These are phyloP conservation scores for Scedosporium aurantiacum DNA, from an alignment of 2,329 filamentous ascomycete genomes.

Conservation along the genomic window DNA sequence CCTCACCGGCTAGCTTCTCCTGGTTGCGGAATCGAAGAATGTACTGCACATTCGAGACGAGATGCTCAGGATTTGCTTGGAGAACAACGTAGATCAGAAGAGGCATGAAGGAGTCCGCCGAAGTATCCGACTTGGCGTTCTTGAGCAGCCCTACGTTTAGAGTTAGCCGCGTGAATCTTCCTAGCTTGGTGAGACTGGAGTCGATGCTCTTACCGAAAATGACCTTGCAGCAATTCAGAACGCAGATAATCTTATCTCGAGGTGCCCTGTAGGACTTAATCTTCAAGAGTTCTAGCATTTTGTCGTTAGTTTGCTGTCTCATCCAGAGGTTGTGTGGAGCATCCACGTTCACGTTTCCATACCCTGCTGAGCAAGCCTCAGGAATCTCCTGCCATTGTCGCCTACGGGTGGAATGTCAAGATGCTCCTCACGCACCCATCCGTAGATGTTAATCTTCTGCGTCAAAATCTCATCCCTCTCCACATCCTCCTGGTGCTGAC, in stretches of 20 bases:
- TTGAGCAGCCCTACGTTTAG: conserved; percentile 59
- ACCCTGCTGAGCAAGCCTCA: conserved; percentile 83
- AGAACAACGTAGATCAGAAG: conserved; percentile 92
- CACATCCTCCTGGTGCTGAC: conserved; percentile 96
- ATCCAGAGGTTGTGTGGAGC: too few species aligned
- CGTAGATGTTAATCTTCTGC: conserved; percentile 94
- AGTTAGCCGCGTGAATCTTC: conserved; percentile 2
- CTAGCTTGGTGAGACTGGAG: too few species aligned
- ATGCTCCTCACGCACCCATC: conserved; percentile 88
- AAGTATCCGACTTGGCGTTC: conserved; percentile 86
- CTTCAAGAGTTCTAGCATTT: conserved; percentile 68
- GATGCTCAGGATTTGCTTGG: conserved; percentile 85
- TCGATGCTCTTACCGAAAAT: conserved; percentile 70
- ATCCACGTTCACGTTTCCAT: conserved; percentile 11
- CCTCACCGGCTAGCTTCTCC: conserved; percentile 94
- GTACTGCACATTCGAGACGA: conserved; percentile 97
- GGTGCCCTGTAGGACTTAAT: conserved; percentile 97
- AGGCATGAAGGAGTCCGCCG: conserved; percentile 91
- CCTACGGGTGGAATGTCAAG: conserved; percentile 80
- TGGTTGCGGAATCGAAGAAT: conserved; percentile 95
- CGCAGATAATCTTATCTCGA: conserved; percentile 95
- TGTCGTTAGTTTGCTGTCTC: conserved; percentile 10
- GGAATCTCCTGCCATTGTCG: conserved; percentile 78
- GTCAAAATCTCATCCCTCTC: conserved; percentile 91
- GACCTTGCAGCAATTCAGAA: conserved; percentile 97